phyloP scores from a whole-genome alignment of 345 rosid species.

The Gossypium ekmanianum region DNA sequence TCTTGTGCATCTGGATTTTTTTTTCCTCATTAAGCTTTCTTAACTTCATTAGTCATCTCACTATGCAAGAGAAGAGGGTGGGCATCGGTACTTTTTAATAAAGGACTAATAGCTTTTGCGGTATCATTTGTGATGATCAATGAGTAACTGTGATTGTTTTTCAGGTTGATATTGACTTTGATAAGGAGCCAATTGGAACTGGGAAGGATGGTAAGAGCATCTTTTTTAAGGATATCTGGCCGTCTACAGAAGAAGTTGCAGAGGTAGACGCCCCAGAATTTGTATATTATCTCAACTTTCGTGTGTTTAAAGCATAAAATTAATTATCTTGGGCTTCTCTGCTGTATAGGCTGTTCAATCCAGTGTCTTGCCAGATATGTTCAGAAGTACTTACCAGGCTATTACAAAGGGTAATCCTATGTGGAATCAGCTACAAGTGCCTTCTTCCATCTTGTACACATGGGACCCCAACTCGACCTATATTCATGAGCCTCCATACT shows the following conservation, averaged over 20 bases:
- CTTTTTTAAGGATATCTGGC: conserved; percentile 93
- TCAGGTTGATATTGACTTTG: conserved; percentile 95
- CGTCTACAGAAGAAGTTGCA: conserved; percentile 81
- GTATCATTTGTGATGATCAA: not conserved
- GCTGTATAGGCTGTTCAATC: conserved; percentile 73
- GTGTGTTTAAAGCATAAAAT: conserved; percentile 10
- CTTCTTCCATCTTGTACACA: conserved; percentile 50
- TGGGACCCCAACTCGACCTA: conserved; percentile 94
- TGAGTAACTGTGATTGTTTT: conserved; percentile 13
- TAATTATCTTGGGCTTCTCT: conserved; percentile 14
- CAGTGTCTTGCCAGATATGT: conserved; percentile 92
- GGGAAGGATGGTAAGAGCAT: conserved; percentile 80
- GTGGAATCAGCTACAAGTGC: conserved; percentile 84
- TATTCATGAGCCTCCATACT: conserved; percentile 97
- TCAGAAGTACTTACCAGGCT: conserved; percentile 82
- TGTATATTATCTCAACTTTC: not conserved
- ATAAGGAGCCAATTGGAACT: conserved; percentile 84
- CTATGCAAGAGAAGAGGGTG: not conserved
- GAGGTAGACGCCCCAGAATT: conserved; percentile 46
- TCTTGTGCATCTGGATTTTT: not conserved
- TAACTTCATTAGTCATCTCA: not conserved
- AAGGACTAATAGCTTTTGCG: not conserved
- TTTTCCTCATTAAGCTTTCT: not conserved
- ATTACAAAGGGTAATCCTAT: conserved; percentile 93
- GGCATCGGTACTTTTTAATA: not conserved